These are phyloP conservation scores for Hanseniaspora singularis DNA, from an alignment of 805 yeast species.

Conservation along the genomic window DNA sequence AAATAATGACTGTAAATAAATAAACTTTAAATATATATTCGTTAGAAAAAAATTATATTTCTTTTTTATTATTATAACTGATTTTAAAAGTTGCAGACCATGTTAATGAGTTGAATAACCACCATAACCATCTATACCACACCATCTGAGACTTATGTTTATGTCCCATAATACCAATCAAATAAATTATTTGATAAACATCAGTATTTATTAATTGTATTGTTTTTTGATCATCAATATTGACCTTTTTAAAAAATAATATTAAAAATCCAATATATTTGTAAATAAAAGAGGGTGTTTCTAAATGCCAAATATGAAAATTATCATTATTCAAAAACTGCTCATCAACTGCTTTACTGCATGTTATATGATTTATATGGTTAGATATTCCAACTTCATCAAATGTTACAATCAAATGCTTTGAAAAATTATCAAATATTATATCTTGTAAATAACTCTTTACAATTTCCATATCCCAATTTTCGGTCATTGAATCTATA, in stretches of 20 bases:
- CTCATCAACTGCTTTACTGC: slow-evolving; percentile 38
- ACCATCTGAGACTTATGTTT: slow-evolving; percentile 87
- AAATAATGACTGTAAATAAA: background rate
- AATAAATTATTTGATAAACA: background rate
- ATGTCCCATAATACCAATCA: slow-evolving; percentile 40
- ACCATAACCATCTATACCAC: slow-evolving; percentile 91
- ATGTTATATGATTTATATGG: slow-evolving; percentile 75
- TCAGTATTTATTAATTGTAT: slow-evolving; percentile 39
- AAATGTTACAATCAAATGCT: slow-evolving; percentile 64
- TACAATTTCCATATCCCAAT: slow-evolving; percentile 45
- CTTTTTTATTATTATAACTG: background rate
- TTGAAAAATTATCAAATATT: slow-evolving; percentile 20
- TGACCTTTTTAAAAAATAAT: slow-evolving; percentile 28
- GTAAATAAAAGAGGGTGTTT: slow-evolving; percentile 27
- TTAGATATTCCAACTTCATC: slow-evolving; percentile 72
- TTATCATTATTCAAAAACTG: slow-evolving; percentile 5
- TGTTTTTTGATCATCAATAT: slow-evolving; percentile 24
- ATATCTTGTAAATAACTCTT: slow-evolving; percentile 26
- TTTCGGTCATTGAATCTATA: slow-evolving; percentile 54
- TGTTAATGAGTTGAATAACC: slow-evolving; percentile 31
- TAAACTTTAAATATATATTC: too few species aligned
- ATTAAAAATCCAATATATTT: slow-evolving; percentile 39
- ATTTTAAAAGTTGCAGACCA: slow-evolving; percentile 4
- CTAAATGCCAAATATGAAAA: slow-evolving; percentile 23
- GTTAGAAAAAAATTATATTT: background rate